Percentiles rank a stretch among this genome's conserved stretches.
phyloP scores from a whole-genome alignment of 192 early-diverging fungal species.

The Linnemannia schmuckeri region DNA sequence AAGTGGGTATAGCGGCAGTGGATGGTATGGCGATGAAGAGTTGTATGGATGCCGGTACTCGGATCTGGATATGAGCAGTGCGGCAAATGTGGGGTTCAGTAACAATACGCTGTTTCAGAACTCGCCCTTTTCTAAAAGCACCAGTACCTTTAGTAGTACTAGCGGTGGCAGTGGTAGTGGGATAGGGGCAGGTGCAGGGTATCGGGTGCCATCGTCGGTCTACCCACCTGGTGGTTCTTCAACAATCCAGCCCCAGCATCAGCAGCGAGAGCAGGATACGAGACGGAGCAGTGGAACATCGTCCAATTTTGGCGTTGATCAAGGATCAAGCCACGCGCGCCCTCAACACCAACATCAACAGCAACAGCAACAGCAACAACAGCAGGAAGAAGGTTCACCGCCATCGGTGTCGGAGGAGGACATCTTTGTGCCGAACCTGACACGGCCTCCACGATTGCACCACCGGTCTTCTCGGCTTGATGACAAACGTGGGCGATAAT shows the following conservation, averaged over 20 bases:
- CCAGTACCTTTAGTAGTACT: background rate
- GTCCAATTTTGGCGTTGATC: background rate
- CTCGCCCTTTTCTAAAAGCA: slow-evolving; percentile 32
- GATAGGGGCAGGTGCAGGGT: background rate
- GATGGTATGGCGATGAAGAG: slow-evolving; percentile 10
- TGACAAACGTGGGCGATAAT: background rate
- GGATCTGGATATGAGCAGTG: slow-evolving; percentile 41
- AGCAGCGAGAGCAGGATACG: background rate
- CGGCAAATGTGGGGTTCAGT: slow-evolving; percentile 27
- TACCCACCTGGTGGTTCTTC: background rate
- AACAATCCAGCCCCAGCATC: background rate
- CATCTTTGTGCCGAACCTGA: slow-evolving; percentile 34
- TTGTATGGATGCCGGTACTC: slow-evolving; percentile 35
- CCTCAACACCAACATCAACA: background rate
- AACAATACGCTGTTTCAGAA: slow-evolving; percentile 27
- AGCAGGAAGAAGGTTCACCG: background rate
- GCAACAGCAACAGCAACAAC: background rate
- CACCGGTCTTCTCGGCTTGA: slow-evolving; percentile 33
- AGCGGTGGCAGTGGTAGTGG: background rate
- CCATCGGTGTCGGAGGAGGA: slow-evolving; percentile 17
- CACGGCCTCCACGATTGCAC: slow-evolving; percentile 30
- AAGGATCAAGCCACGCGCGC: background rate
- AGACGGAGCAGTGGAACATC: background rate
- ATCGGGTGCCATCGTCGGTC: background rate
- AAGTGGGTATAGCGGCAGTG: background rate